Evolutionary conservation across 2,329 filamentous ascomycete species (phyloP).

Genomic region (Karstenula rhodostoma): DNA sequence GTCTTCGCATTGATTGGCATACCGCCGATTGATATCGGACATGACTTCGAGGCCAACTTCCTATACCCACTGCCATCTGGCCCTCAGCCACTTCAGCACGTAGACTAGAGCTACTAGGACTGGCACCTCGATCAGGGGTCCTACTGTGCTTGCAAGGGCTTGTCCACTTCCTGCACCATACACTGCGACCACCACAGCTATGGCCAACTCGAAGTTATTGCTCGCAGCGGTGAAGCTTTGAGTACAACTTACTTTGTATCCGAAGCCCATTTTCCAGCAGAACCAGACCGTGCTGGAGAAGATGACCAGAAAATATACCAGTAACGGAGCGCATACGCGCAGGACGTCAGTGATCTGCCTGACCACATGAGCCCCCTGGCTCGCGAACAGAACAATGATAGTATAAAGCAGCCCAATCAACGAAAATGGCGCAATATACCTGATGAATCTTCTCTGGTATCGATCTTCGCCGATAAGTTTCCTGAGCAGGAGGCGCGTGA

Average conservation of each 20-base stretch:
- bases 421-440: conserved; percentile 74
- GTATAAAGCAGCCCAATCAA: conserved; percentile 87
- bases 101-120: conserved; percentile 82
- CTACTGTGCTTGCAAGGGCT: conserved; percentile 82
- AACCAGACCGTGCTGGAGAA: conserved; percentile 74
- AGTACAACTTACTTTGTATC: conserved; percentile 73
- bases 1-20: neutral
- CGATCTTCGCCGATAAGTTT: conserved; percentile 62
- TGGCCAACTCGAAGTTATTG: conserved; percentile 93
- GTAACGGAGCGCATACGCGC: conserved; percentile 78
- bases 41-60: neutral
- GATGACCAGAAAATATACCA: conserved; percentile 81
- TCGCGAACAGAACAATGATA: conserved; percentile 84
- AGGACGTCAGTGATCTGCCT: conserved; percentile 85
- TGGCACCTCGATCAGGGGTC: conserved; percentile 86
- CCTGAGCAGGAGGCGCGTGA: conserved; percentile 73
- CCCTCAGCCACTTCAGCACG: conserved; percentile 68
- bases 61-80: conserved; percentile 61
- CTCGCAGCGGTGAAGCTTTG: conserved; percentile 91
- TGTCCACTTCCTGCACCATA: conserved; percentile 81
- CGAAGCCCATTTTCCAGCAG: conserved; percentile 72
- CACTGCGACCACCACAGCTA: conserved; percentile 83
- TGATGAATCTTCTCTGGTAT: conserved; percentile 76
- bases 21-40: neutral
- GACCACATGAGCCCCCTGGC: conserved; percentile 81